phyloP scores from a whole-genome alignment of 441 rosid genomes.

The Corymbia citriodora region DNA sequence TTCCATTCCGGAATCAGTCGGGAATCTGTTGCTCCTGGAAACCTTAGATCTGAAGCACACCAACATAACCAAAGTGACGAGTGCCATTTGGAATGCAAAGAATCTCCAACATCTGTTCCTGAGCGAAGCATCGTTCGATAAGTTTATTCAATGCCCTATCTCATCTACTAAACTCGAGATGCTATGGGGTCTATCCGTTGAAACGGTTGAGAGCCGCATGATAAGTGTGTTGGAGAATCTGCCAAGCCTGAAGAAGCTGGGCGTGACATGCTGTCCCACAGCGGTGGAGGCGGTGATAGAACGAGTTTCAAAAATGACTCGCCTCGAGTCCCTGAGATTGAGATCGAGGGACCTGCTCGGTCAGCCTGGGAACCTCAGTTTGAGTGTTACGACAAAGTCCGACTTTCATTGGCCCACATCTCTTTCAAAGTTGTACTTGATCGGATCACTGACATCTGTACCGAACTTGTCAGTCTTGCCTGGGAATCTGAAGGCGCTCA shows the following conservation, averaged over 20 bases:
- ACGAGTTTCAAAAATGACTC: rapidly evolving
- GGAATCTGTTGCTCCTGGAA: background rate
- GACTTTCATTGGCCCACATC: background rate
- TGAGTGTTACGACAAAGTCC: background rate
- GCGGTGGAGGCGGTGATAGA: rapidly evolving
- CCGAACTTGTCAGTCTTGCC: background rate
- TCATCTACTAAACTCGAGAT: constrained; percentile 2
- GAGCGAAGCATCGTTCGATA: background rate
- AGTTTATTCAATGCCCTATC: rapidly evolving
- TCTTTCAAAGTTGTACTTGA: background rate
- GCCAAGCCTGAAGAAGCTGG: constrained; percentile 2
- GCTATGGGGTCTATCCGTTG: constrained; percentile 8
- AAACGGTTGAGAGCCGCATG: background rate
- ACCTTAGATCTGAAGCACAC: background rate
- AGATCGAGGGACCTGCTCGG: background rate
- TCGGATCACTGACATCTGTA: background rate
- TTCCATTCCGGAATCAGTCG: background rate
- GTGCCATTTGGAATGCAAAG: background rate
- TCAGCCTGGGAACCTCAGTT: background rate
- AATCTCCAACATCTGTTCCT: no score
- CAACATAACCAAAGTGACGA: background rate
- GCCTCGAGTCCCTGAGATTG: background rate
- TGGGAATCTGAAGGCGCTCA: background rate
- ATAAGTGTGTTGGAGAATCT: background rate
- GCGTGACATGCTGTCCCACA: background rate